Conservation (phyloP, 2,329 filamentous ascomycete species). For the Metarhizium album region DNA sequence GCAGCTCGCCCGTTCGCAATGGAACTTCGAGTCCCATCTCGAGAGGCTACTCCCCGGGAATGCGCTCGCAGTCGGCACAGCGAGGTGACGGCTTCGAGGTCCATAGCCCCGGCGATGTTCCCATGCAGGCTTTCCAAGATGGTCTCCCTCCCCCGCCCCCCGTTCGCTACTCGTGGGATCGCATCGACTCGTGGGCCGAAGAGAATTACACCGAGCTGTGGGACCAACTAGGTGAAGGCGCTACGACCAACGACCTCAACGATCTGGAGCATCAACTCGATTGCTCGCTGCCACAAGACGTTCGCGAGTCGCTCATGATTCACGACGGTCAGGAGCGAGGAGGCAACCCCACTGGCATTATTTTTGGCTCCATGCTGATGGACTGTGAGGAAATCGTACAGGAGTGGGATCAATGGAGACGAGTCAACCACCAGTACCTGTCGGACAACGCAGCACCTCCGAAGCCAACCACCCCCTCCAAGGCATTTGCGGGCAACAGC, state of each 20-base stretch:
- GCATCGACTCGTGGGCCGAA: slow-evolving; percentile 89
- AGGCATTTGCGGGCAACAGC: slow-evolving; percentile 56
- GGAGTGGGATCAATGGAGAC: slow-evolving; percentile 94
- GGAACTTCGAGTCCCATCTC: slow-evolving; percentile 38
- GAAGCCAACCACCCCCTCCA: slow-evolving; percentile 55
- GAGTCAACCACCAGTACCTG: slow-evolving; percentile 84
- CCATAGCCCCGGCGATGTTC: slow-evolving; percentile 71
- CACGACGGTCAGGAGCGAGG: slow-evolving; percentile 98
- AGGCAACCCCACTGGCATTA: slow-evolving; percentile 78
- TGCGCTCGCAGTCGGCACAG: slow-evolving; percentile 66
- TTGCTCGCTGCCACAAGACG: slow-evolving; percentile 83
- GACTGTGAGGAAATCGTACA: slow-evolving; percentile 98
- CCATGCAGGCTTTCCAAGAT: slow-evolving; percentile 91
- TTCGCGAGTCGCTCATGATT: slow-evolving; percentile 79
- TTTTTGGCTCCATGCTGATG: slow-evolving; percentile 90
- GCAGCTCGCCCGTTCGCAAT: slow-evolving; percentile 39
- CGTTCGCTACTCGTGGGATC: slow-evolving; percentile 79
- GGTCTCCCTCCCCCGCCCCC: slow-evolving; percentile 84
- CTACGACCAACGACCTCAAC: slow-evolving; percentile 89
- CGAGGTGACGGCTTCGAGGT: slow-evolving; percentile 59
- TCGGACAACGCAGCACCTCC: slow-evolving; percentile 43
- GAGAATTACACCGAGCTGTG: slow-evolving; percentile 90
- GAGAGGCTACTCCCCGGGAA: slow-evolving; percentile 79
- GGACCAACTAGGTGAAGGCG: slow-evolving; percentile 87
- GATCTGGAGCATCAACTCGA: slow-evolving; percentile 94